Percentiles rank a stretch among this genome's conserved stretches.
Conservation (phyloP, 2,329 filamentous ascomycete genomes). For the Fusarium tupiense region DNA sequence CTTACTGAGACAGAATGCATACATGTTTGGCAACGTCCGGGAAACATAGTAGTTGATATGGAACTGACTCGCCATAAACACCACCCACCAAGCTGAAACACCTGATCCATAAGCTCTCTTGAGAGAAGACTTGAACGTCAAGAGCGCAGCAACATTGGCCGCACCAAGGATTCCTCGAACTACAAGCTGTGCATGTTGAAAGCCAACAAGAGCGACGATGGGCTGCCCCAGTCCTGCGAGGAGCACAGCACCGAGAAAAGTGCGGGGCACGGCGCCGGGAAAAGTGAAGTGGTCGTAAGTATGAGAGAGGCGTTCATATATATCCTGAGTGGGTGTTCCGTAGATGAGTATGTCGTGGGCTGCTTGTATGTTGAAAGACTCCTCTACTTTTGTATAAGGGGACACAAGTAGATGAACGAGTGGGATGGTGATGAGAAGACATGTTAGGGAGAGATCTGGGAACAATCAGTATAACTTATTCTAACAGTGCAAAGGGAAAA, state of each 20-base stretch:
- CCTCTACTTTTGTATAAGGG: constrained; percentile 97
- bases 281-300: constrained; percentile 92
- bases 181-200: constrained; percentile 66
- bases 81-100: constrained; percentile 80
- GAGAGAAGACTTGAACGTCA: constrained; percentile 72
- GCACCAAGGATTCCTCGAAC: constrained; percentile 82
- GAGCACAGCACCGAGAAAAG: constrained; percentile 83
- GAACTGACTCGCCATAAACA: constrained; percentile 86
- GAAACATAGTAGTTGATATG: constrained; percentile 94
- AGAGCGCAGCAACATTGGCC: constrained; percentile 75
- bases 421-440: constrained; percentile 65
- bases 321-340: constrained; percentile 73
- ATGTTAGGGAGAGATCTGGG: constrained; percentile 40
- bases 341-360: constrained; percentile 88
- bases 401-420: constrained; percentile 75
- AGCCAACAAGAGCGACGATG: constrained; percentile 65
- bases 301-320: constrained; percentile 62
- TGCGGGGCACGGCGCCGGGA: constrained; percentile 89
- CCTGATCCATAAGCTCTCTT: constrained; percentile 72
- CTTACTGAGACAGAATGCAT: constrained; percentile 87
- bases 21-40: constrained; percentile 93
- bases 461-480: not conserved
- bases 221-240: constrained; percentile 79
- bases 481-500: not conserved
- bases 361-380: constrained; percentile 97